A percentile compares a stretch with the other conserved stretches of the same genome.
Evolutionary conservation across 805 yeast species (phyloP).

Genomic region (Candida jianshihensis): DNA sequence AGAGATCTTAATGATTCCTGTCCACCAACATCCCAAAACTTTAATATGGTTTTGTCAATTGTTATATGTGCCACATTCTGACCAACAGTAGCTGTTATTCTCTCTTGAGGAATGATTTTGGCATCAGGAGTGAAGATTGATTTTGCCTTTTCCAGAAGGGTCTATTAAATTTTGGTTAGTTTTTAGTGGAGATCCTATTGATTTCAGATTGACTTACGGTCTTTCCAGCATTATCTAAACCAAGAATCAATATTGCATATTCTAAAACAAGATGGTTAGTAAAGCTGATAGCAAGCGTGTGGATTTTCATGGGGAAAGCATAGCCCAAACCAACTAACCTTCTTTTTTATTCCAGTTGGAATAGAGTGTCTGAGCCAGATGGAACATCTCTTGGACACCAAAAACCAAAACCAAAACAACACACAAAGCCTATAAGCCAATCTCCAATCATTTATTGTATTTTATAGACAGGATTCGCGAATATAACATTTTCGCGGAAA

Average conservation of each 20-base stretch:
- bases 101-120: conserved; percentile 41
- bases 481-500: not conserved
- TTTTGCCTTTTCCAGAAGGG: conserved; percentile 63
- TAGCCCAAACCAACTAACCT: conserved; percentile 28
- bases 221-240: conserved; percentile 94
- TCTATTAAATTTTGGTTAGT: conserved; percentile 21
- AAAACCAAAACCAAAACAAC: not conserved
- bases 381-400: conserved; percentile 47
- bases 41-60: conserved; percentile 38
- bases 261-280: conserved; percentile 27
- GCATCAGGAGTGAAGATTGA: conserved; percentile 41
- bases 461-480: not conserved
- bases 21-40: conserved; percentile 97
- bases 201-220: conserved; percentile 38
- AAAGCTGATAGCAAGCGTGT: too few species aligned
- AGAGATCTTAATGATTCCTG: conserved; percentile 76
- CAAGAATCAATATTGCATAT: conserved; percentile 74
- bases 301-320: too few species aligned
- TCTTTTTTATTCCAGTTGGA: conserved; percentile 51
- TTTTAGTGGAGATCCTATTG: conserved; percentile 30
- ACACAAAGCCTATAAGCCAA: not conserved
- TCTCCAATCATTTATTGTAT: not conserved
- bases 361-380: conserved; percentile 55
- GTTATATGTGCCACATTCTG: conserved; percentile 59
- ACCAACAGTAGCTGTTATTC: conserved; percentile 90